Percentiles rank a stretch among this genome's conserved stretches.
phyloP scores from a whole-genome alignment of 768 basidiomycete species.

The Suillus americanus region DNA sequence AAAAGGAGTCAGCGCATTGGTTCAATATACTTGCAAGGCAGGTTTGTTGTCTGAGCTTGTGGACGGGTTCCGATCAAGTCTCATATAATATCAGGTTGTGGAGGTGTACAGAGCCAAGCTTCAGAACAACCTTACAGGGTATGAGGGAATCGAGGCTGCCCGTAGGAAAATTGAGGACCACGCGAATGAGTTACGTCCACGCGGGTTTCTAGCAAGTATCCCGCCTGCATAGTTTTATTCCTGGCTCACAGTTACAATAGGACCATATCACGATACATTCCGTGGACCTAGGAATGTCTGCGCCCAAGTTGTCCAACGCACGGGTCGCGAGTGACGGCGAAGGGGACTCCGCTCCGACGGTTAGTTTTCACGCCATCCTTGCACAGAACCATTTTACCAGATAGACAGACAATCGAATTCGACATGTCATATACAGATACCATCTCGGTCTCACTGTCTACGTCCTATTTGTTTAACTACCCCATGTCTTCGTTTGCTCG shows the following conservation, averaged over 20 bases:
- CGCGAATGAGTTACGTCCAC: conserved; percentile 74
- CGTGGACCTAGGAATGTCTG: conserved; percentile 77
- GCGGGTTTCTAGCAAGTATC: conserved; percentile 60
- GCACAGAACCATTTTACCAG: conserved; percentile 16
- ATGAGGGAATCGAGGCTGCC: conserved; percentile 82
- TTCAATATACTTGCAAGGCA: conserved; percentile 84
- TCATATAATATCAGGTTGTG: conserved; percentile 46
- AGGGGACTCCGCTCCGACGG: conserved; percentile 24
- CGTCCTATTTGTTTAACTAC: conserved; percentile 82
- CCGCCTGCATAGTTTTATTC: conserved; percentile 1
- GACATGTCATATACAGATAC: conserved; percentile 85
- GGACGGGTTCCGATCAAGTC: background rate
- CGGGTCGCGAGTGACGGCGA: conserved; percentile 35
- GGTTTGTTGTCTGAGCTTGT: conserved; percentile 40
- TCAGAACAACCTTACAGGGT: conserved; percentile 64
- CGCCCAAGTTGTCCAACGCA: conserved; percentile 76
- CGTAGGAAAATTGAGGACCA: conserved; percentile 77
- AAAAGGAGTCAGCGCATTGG: conserved; percentile 83
- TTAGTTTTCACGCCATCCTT: conserved; percentile 19
- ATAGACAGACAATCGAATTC: conserved; percentile 69
- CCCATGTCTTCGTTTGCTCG: conserved; percentile 81
- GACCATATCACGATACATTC: conserved; percentile 86
- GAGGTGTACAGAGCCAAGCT: conserved; percentile 78
- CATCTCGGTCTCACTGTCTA: conserved; percentile 80
- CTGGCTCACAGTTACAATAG: conserved; percentile 38